Base-by-base conservation (phyloP, 2,329 filamentous ascomycete genomes). In the Beauveria medogensis region DNA sequence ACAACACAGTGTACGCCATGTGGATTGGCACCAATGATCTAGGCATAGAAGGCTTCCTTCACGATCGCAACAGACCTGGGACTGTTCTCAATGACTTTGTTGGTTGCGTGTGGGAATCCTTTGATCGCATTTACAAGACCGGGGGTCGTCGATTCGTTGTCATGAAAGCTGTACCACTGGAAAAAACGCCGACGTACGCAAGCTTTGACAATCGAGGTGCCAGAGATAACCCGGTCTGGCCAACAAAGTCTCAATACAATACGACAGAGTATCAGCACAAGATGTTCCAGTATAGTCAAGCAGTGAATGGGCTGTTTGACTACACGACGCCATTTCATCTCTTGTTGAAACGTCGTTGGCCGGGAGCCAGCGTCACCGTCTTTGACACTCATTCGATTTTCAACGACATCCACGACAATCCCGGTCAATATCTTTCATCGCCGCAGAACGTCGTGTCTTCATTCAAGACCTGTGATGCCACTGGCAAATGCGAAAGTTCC, bases 1-100 rank as follows among this genome's bases (percentile, higher is more conserved):
- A 82, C 34, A 84, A 86, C 64, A 90, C 88, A 0, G 84, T 90
- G 2, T 92, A 91, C 68, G 80, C 84, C 1, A 81, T 92, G 55
- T 92, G 88, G 88, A 91, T 92, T 67, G 90, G 90, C 3, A 92
- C 89, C 26, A 93, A 93, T 69, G 90, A 94, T 68, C 76, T 93
- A 10, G 89, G 89, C 24, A 78, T 77, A 61, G 73, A 78, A 56
- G 87, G 81, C 9, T 88, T 92, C 68, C 71, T 92, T 37, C 84
- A 80, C 5, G 87, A 91, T 68, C 78, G 77, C 26, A 86, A 91
- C 69, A 72, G 80, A 5, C 66, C 75, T 0, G 82, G 80, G 14
- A 85, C 83, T 26, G 86, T 82, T 2, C 78, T 92, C 6, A 75
- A 79, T 1, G 80, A 86, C 68, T 91, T 87, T 68, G 78, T 85